These are phyloP conservation scores for Pestalotiopsis sp. DNA, from an alignment of 2,329 filamentous ascomycete species.

Conservation along the genomic window DNA sequence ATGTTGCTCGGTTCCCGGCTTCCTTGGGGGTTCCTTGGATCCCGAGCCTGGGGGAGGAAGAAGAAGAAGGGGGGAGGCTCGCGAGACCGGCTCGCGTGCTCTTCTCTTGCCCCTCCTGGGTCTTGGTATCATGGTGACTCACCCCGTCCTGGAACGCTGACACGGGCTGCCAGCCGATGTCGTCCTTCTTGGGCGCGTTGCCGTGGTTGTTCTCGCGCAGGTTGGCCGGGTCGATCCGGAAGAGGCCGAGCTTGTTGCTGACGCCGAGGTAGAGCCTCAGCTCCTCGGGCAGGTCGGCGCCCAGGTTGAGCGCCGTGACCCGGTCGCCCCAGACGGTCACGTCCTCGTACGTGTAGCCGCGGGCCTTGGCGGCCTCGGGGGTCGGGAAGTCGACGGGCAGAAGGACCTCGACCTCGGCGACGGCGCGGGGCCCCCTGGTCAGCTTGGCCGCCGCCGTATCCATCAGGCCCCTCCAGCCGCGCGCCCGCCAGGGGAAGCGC, in stretches of 20 bases:
- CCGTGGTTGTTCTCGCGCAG: conserved; percentile 59
- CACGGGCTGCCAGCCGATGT: conserved; percentile 65
- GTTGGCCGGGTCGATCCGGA: conserved; percentile 64
- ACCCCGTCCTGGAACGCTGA: conserved; percentile 73
- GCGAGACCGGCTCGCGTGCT: not conserved
- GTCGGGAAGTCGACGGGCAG: conserved; percentile 68
- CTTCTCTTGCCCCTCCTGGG: not conserved
- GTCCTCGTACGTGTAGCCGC: conserved; percentile 61
- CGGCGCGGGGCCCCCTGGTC: conserved; percentile 47
- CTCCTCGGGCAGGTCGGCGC: conserved; percentile 61
- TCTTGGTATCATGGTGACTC: conserved; percentile 34
- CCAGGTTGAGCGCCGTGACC: conserved; percentile 58
- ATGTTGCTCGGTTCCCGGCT: not conserved
- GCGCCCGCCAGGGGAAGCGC: conserved; percentile 64
- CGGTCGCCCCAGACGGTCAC: conserved; percentile 68
- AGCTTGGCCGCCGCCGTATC: conserved; percentile 54
- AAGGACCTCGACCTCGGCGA: conserved; percentile 65
- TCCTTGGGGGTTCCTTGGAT: not conserved
- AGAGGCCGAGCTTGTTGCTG: conserved; percentile 67
- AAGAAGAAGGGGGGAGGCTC: not conserved
- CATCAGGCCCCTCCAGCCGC: conserved; percentile 49
- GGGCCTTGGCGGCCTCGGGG: conserved; percentile 56
- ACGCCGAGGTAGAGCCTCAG: conserved; percentile 69
- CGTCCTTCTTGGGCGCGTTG: conserved; percentile 58
- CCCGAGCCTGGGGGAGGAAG: not conserved